Conservation (phyloP, 495 filamentous ascomycete genomes). For the Achaetomiella virescens region DNA sequence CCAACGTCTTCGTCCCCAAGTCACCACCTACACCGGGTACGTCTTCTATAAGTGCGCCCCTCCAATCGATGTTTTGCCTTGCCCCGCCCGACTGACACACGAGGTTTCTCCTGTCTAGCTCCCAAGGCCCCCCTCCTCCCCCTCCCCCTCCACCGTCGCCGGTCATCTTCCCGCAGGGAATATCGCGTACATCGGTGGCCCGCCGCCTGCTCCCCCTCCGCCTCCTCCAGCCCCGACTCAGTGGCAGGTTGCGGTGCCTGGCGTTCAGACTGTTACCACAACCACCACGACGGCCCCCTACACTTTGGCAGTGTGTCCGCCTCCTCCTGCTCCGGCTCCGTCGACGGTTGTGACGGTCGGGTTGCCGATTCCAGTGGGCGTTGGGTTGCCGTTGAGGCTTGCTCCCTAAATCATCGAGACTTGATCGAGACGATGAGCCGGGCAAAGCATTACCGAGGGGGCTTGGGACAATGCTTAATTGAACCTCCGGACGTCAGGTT, state of each 20-base stretch:
- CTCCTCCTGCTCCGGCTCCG: constrained; percentile 6
- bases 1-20: background rate
- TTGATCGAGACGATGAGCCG: background rate
- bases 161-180: background rate
- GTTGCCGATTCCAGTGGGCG: background rate
- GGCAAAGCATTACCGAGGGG: background rate
- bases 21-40: constrained; percentile 9
- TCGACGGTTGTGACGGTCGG: background rate
- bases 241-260: too few species aligned
- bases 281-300: too few species aligned
- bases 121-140: background rate
- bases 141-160: constrained; percentile 4
- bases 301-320: background rate
- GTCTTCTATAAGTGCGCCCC: background rate
- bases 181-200: constrained; percentile 3
- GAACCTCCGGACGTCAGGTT: too few species aligned
- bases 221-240: background rate
- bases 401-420: background rate
- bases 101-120: background rate
- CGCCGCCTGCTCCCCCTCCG: background rate
- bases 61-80: background rate
- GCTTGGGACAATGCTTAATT: too few species aligned
- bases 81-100: background rate
- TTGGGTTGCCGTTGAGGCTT: background rate
- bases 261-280: background rate